These are phyloP conservation scores for Diutina mesorugosa DNA, from an alignment of 1,139 yeast species.

Conservation along the genomic window DNA sequence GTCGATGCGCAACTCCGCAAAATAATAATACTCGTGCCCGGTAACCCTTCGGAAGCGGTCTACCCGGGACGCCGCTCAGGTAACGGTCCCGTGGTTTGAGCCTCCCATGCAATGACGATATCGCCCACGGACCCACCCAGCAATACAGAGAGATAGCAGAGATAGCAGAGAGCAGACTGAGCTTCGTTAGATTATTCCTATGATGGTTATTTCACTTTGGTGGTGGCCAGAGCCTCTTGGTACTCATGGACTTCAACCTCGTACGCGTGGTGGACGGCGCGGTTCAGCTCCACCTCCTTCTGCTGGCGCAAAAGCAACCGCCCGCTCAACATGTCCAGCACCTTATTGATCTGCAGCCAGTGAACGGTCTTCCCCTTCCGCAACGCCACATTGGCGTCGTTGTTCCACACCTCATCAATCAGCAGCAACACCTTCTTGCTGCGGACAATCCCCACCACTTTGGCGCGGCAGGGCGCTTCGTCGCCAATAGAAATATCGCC, in stretches of 20 bases:
- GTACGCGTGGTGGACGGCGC: not conserved
- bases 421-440: slow-evolving; percentile 68
- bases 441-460: slow-evolving; percentile 75
- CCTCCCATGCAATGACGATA: too few relatives aligned
- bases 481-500: slow-evolving; percentile 19
- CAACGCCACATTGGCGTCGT: slow-evolving; percentile 61
- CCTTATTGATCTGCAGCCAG: slow-evolving; percentile 49
- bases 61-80: too few relatives aligned
- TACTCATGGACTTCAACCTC: not conserved
- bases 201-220: too few relatives aligned
- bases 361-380: slow-evolving; percentile 60
- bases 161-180: too few relatives aligned
- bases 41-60: too few relatives aligned
- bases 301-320: not conserved
- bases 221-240: too few relatives aligned
- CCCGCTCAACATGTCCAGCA: slow-evolving; percentile 49
- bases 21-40: too few relatives aligned
- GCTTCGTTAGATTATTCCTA: too few relatives aligned
- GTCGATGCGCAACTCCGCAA: too few relatives aligned
- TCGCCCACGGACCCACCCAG: too few relatives aligned
- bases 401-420: slow-evolving; percentile 65
- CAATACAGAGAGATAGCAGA: too few relatives aligned
- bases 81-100: too few relatives aligned
- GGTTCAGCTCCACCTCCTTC: not conserved
- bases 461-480: slow-evolving; percentile 27